These are phyloP conservation scores for Aspergillus pseudoviridinutans DNA, from an alignment of 2,329 filamentous ascomycete species.

Conservation along the genomic window DNA sequence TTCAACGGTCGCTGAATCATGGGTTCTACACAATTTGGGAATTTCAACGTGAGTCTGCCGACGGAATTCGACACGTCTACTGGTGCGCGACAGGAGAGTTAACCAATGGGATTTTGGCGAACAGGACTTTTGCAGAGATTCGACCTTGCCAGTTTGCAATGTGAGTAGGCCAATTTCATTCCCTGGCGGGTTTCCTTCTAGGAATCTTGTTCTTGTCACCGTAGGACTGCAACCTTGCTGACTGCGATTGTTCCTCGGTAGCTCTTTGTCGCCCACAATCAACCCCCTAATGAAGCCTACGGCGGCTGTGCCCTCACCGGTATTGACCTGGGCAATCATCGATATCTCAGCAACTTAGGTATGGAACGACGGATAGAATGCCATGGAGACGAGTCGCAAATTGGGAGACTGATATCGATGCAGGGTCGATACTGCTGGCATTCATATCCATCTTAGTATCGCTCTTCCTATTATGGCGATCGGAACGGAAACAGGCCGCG, in stretches of 20 bases:
- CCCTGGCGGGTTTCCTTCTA: conserved; percentile 2
- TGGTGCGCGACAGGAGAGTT: conserved; percentile 12
- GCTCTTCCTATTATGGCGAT: conserved; percentile 67
- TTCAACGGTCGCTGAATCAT: conserved; percentile 28
- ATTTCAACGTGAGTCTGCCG: conserved; percentile 50
- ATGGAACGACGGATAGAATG: conserved; percentile 35
- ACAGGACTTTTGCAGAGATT: conserved; percentile 78
- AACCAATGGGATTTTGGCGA: conserved; percentile 19
- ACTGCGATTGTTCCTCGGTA: conserved; percentile 32
- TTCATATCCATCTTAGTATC: conserved; percentile 70
- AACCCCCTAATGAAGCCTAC: conserved; percentile 57
- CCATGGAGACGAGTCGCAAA: conserved; percentile 14
- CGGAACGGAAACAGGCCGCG: conserved; percentile 86
- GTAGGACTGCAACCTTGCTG: conserved; percentile 6
- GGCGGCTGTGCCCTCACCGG: conserved; percentile 72
- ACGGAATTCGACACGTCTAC: not conserved
- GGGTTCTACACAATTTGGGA: conserved; percentile 55
- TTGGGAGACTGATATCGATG: conserved; percentile 11
- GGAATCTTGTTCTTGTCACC: not conserved
- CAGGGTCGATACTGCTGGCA: conserved; percentile 82
- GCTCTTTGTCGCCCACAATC: conserved; percentile 61
- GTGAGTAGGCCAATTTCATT: conserved; percentile 49
- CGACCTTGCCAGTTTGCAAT: conserved; percentile 79
- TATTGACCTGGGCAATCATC: conserved; percentile 63
- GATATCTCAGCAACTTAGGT: conserved; percentile 79